Percentiles rank a stretch among this genome's conserved stretches.
Conservation (phyloP, 192 early-diverging fungal species). For the Coemansia sp. region DNA sequence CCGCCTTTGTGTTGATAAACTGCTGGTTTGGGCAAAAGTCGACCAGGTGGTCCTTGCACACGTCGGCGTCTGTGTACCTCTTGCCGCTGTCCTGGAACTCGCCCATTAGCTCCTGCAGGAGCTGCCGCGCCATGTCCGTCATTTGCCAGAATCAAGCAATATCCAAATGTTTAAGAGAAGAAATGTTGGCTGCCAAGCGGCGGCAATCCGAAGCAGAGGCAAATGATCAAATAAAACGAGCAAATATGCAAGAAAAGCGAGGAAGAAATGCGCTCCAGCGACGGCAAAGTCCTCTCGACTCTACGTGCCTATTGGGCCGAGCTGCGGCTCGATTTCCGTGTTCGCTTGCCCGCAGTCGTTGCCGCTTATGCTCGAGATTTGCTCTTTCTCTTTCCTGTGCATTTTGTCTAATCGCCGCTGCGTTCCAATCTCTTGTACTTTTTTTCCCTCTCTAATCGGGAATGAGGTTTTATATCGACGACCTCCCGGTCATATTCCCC, state of each 20-base stretch:
- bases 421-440: conserved; percentile 1
- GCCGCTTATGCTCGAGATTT: neutral
- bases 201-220: too few relatives aligned
- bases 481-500: conserved; percentile 93
- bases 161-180: too few relatives aligned
- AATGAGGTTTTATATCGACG: conserved; percentile 56
- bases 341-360: neutral
- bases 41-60: conserved; percentile 82
- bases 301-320: neutral
- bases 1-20: conserved; percentile 90
- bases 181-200: neutral
- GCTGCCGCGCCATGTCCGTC: conserved; percentile 55
- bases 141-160: conserved; percentile 14
- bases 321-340: neutral
- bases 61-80: conserved; percentile 47
- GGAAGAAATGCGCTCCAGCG: neutral
- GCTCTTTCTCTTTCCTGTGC: neutral
- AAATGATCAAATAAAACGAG: neutral
- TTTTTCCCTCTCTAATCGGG: neutral
- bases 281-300: neutral
- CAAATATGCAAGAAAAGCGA: neutral
- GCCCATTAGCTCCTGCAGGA: conserved; percentile 58
- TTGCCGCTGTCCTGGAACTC: conserved; percentile 44
- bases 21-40: conserved; percentile 79
- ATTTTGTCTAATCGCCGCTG: too few relatives aligned